Evolutionary conservation across 805 yeast genomes (phyloP), one percentile per base, ranked within the genome.

Genomic region (Nakazawaea anatomiae): DNA sequence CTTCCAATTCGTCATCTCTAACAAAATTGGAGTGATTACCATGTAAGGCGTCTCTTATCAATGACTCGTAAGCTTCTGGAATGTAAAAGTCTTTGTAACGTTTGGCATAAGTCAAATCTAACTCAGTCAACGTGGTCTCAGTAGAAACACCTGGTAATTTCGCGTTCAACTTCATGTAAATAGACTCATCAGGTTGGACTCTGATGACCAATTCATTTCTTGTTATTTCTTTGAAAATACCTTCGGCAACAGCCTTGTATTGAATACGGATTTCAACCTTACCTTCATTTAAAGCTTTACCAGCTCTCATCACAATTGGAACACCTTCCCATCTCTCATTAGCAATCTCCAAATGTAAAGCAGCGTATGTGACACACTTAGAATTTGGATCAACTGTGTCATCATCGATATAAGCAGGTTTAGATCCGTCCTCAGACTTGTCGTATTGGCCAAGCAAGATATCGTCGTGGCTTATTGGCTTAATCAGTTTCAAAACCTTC

Each of bases 261-360:
- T 94, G 98, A 55, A 94, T 74, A 68, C 98, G 81, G 56, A 94
- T 85, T 74, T 94, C 99, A 46, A 94, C 99, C 76, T 90, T 90
- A 53, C 92, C 87, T 63, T 85, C 91, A 67, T 92, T 89, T 54
- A 94, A 74, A n/a, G 98, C 97, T 73, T 94, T 94, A 63, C 99
- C 99, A 12, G 98, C 99, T 72, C 96, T 82, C 75, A 94, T 75
- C 48, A 94, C 85, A 64, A 94, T 82, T 50, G 99, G 99, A 43
- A 94, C 98, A 62, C 98, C 98, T 56, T 87, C 94, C 99, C 99
- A 94, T 65, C 97, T 83, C 71, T 94, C 98, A 69, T 91, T 94
- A 62, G 83, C 76, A 67, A 94, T 87, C 57, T 83, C 73, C 55
- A 92, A 64, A 27, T 84, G 79, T 52, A 94, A 64, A 3, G 97